These are phyloP conservation scores for Calycina herbarum DNA, from an alignment of 2,329 filamentous ascomycete genomes.

Conservation along the genomic window DNA sequence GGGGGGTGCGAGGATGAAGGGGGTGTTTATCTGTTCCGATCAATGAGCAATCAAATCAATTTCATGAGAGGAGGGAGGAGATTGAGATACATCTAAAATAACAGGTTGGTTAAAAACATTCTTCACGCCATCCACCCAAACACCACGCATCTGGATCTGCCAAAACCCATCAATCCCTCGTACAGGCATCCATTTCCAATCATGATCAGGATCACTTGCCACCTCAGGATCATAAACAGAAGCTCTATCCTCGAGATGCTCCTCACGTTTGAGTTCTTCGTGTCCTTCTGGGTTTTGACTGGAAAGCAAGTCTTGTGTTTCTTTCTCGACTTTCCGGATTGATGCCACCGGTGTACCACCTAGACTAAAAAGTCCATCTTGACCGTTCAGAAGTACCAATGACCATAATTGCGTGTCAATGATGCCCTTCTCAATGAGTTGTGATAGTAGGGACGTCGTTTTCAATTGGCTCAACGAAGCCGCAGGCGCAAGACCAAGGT, in stretches of 20 bases:
- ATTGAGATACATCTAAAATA: slow-evolving; percentile 23
- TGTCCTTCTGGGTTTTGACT: background rate
- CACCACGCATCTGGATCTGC: slow-evolving; percentile 27
- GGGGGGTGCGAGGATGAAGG: slow-evolving; percentile 28
- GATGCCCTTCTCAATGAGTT: slow-evolving; percentile 23
- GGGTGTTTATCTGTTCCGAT: slow-evolving; percentile 26
- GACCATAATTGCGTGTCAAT: slow-evolving; percentile 27
- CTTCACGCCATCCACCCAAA: slow-evolving; percentile 27
- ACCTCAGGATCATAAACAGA: slow-evolving; percentile 3
- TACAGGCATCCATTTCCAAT: slow-evolving; percentile 29
- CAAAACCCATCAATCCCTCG: slow-evolving; percentile 30
- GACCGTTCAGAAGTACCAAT: slow-evolving; percentile 25
- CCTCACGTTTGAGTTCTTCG: slow-evolving; percentile 20
- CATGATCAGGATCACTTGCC: slow-evolving; percentile 17
- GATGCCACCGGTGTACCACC: slow-evolving; percentile 23
- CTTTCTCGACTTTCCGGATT: slow-evolving; percentile 16
- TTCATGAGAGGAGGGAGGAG: too few species aligned
- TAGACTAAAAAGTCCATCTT: slow-evolving; percentile 27
- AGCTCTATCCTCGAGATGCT: background rate
- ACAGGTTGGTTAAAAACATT: slow-evolving; percentile 23
- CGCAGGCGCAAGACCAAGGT: slow-evolving; percentile 26
- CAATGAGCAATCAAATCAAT: background rate
- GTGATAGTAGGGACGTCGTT: slow-evolving; percentile 18
- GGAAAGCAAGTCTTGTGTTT: slow-evolving; percentile 14
- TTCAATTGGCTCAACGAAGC: slow-evolving; percentile 23